Base-by-base conservation (phyloP, 208 protist genomes). In the Leishmania arabica region DNA sequence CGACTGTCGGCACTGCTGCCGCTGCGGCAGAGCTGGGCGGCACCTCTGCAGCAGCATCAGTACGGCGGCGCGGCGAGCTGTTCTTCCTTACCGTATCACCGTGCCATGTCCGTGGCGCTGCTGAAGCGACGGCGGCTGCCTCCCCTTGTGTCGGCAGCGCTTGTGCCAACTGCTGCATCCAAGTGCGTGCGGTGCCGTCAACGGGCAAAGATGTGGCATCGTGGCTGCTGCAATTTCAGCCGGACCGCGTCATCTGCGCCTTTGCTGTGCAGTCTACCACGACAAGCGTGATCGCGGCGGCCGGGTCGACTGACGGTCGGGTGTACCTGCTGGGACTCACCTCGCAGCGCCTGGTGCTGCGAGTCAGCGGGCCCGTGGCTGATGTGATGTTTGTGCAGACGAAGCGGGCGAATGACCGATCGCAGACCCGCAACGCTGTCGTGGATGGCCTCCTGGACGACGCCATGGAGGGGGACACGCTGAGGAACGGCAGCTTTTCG, bases 331-430 rank as follows among this genome's bases (percentile, higher is more conserved):
- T 97, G 13, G 68, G 78, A 34, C 40, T 34, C 2, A 77, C 81
- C 42, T 78, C 84, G 34, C 64, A 54, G 21, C 86, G 84, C 27
- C 66, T 88, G 15, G 83, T 89, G 31, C 84, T 87, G 24, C 91
- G 88, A 7, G 85, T 93, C 37, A 84, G 87, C 27, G 94, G 94
- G 9, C 94, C 94, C 19, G 89, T 97, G 70, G 87, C 89, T 9
- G 94, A 97, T 81, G 49, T 90, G 19, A 77, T 82, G 17, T 96
- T 97, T 85, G 89, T 91, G 34, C 77, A 83, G 73, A 91, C 85
- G 69, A 74, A 54, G 34, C 76, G 58, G 8, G 71, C 65, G 19
- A 65, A 71, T 56, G 53, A 7, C 0, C 76, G 75, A n/a, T 58
- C 78, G 53, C 40, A 65, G 53, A 69, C 81, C 53, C 86, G 86